A percentile compares a stretch with the other conserved stretches of the same genome.
Conservation (phyloP, 2,329 filamentous ascomycete genomes). For the Neopestalotiopsis sp. region DNA sequence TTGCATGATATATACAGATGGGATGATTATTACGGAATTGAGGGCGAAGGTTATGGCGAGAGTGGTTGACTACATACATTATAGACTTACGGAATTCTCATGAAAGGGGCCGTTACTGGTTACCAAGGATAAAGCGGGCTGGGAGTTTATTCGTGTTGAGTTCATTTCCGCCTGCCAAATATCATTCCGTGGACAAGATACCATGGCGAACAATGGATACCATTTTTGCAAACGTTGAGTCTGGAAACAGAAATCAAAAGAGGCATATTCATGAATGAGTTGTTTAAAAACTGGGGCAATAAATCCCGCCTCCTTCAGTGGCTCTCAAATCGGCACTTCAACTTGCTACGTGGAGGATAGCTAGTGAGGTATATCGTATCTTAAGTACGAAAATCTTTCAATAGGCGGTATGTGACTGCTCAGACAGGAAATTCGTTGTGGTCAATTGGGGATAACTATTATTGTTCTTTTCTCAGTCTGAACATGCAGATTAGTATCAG, state of each 20-base stretch:
- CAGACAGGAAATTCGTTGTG: too few relatives aligned
- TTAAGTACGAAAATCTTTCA: too few relatives aligned
- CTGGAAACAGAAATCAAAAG: neutral
- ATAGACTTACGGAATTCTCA: slow-evolving; percentile 12
- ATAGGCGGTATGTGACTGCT: too few relatives aligned
- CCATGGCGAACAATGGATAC: neutral
- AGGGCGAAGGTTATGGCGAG: neutral
- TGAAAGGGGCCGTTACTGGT: slow-evolving; percentile 11
- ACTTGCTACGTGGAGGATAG: too few relatives aligned
- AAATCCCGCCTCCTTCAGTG: neutral
- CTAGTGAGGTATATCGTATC: too few relatives aligned
- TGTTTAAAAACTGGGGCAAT: neutral
- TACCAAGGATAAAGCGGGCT: slow-evolving; percentile 25
- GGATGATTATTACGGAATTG: slow-evolving; percentile 9
- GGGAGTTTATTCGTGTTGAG: slow-evolving; percentile 26
- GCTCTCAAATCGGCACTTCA: neutral
- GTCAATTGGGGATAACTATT: too few relatives aligned
- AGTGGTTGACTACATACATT: slow-evolving; percentile 2
- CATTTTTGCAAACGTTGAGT: neutral
- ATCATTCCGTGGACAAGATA: neutral
- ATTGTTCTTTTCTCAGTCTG: too few relatives aligned
- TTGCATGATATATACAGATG: slow-evolving; percentile 8
- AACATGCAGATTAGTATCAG: too few relatives aligned
- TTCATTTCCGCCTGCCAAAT: neutral
- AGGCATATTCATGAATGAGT: slow-evolving; percentile 2